Conservation (phyloP, 768 basidiomycete genomes). For the Amanita exitialis region DNA sequence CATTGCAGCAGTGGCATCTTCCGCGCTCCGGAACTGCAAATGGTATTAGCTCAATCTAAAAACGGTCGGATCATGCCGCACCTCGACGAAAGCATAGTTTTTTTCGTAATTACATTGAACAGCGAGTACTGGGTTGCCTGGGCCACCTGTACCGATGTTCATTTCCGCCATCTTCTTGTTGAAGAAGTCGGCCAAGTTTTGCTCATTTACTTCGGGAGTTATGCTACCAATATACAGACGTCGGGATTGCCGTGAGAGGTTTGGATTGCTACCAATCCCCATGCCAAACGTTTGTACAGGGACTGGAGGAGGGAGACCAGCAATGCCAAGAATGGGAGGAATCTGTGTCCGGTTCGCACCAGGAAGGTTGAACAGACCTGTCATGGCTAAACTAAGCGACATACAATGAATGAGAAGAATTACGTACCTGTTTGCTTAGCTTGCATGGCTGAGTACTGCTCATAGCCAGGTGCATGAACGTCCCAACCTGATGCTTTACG, state of each 20-base stretch:
- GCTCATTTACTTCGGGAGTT: constrained; percentile 89
- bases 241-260: constrained; percentile 86
- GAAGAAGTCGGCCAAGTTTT: constrained; percentile 89
- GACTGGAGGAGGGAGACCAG: constrained; percentile 75
- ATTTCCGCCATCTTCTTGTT: constrained; percentile 93
- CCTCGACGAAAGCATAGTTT: constrained; percentile 98
- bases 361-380: constrained; percentile 93
- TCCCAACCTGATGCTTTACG: constrained; percentile 94
- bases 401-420: constrained; percentile 2
- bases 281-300: constrained; percentile 80
- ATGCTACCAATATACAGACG: constrained; percentile 96
- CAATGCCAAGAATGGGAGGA: constrained; percentile 71
- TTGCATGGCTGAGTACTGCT: constrained; percentile 89
- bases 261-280: constrained; percentile 81
- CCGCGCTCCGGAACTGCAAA: constrained; percentile 86
- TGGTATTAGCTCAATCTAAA: constrained; percentile 7
- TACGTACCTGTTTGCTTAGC: constrained; percentile 92
- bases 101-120: constrained; percentile 98
- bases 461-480: constrained; percentile 90
- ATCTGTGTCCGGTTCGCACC: constrained; percentile 88
- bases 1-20: constrained; percentile 95
- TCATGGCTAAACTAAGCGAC: constrained; percentile 7
- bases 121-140: constrained; percentile 85
- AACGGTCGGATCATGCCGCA: constrained; percentile 22
- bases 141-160: constrained; percentile 72